These are phyloP conservation scores for Gigaspora rosea DNA, from an alignment of 192 early-diverging fungal genomes.

Conservation along the genomic window DNA sequence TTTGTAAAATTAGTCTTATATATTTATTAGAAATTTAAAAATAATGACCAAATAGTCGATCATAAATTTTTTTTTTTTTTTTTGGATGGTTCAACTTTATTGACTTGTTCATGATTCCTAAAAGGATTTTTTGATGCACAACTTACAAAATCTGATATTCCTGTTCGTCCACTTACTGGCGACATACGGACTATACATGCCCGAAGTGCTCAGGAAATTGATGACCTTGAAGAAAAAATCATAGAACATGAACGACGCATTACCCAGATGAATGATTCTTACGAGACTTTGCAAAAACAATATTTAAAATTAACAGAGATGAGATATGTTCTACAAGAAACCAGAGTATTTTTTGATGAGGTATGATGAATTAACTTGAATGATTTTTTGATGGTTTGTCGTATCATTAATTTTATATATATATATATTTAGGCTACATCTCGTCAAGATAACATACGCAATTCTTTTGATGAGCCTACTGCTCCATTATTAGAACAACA, in stretches of 20 bases:
- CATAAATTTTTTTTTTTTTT: no score
- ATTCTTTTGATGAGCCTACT: slow-evolving; percentile 52
- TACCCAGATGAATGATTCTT: slow-evolving; percentile 81
- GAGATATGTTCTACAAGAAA: slow-evolving; percentile 87
- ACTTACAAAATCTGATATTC: slow-evolving; percentile 76
- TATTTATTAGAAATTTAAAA: no score
- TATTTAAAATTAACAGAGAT: slow-evolving; percentile 90
- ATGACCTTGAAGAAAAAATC: slow-evolving; percentile 85
- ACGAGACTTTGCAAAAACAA: slow-evolving; percentile 85
- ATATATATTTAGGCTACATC: slow-evolving; percentile 37
- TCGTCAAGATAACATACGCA: slow-evolving; percentile 47
- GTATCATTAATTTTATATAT: neutral
- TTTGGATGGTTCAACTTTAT: neutral
- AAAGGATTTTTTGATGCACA: slow-evolving; percentile 82
- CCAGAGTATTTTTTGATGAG: slow-evolving; percentile 78
- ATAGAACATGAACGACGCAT: slow-evolving; percentile 81
- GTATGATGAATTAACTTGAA: slow-evolving; percentile 41
- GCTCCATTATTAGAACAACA: slow-evolving; percentile 58
- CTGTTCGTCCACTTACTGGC: slow-evolving; percentile 48
- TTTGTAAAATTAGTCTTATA: no score
- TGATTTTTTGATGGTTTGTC: neutral
- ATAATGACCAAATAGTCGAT: no score
- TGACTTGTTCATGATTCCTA: neutral
- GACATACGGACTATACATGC: slow-evolving; percentile 58
- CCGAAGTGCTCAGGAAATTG: slow-evolving; percentile 86